phyloP scores from a whole-genome alignment of 75 land plant species.

The Selaginella moellendorffii region DNA sequence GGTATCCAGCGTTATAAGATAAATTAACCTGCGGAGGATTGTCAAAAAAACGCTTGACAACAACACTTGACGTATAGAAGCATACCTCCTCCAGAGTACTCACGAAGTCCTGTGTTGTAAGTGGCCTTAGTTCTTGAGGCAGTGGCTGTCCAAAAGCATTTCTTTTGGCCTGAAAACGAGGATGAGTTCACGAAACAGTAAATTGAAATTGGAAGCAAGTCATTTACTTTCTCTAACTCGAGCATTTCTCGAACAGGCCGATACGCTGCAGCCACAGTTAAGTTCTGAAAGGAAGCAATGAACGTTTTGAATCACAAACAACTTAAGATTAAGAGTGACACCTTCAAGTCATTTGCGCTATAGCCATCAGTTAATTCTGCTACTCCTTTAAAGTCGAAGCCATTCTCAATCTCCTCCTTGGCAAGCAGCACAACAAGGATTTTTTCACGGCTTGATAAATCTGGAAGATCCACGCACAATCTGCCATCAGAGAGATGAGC shows the following conservation, averaged over 20 bases:
- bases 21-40: not conserved
- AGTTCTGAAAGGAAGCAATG: slow-evolving; percentile 63
- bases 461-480: slow-evolving; percentile 87
- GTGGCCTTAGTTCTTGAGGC: not conserved
- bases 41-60: not conserved
- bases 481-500: slow-evolving; percentile 30
- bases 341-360: slow-evolving; percentile 95
- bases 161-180: not conserved
- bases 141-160: not conserved
- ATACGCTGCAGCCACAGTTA: slow-evolving; percentile 94
- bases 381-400: slow-evolving; percentile 50
- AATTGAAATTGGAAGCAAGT: no score
- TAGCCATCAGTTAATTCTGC: slow-evolving; percentile 85
- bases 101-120: not conserved
- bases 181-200: no score
- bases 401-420: slow-evolving; percentile 45
- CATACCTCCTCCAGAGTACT: not conserved
- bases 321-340: no score
- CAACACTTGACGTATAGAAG: not conserved
- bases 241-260: slow-evolving; percentile 89
- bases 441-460: slow-evolving; percentile 63
- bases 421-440: slow-evolving; percentile 65
- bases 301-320: no score
- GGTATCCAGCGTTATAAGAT: not conserved
- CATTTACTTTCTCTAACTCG: slow-evolving; percentile 45